Conservation (phyloP, 257 asterid genomes). For the Solanum clarkiae region DNA sequence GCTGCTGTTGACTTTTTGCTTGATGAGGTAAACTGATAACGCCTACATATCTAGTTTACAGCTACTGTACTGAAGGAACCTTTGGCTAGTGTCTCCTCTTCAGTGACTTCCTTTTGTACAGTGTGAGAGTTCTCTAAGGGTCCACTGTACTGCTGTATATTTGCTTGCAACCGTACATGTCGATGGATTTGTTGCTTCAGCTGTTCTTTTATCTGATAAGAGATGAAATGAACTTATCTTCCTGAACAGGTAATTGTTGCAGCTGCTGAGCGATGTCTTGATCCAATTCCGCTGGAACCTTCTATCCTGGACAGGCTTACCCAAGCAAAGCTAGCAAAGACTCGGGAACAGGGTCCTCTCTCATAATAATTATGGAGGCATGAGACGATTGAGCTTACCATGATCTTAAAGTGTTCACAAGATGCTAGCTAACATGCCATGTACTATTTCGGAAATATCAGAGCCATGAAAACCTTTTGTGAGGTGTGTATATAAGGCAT, state of each 20-base stretch:
- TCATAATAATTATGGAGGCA: not conserved
- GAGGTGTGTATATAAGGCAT: not conserved
- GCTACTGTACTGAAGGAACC: not conserved
- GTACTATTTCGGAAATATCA: not conserved
- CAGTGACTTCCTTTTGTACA: not conserved
- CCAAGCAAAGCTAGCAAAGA: conserved; percentile 67
- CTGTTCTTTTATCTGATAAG: not conserved
- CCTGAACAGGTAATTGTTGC: conserved; percentile 58
- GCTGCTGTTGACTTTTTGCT: conserved; percentile 90
- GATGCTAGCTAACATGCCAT: not conserved
- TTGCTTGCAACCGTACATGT: not conserved
- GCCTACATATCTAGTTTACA: not conserved
- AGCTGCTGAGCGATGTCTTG: conserved; percentile 85
- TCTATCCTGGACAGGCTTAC: conserved; percentile 80
- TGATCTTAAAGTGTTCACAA: not conserved
- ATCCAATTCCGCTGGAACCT: conserved; percentile 66
- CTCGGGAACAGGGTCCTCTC: conserved; percentile 14
- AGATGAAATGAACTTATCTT: not conserved
- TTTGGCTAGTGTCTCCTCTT: not conserved
- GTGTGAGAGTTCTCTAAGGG: not conserved
- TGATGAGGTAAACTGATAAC: conserved; percentile 55
- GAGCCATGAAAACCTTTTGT: not conserved
- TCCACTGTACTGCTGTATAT: not conserved
- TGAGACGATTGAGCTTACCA: not conserved
- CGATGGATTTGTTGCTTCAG: not conserved